These are phyloP conservation scores for Globisporangium takayamanum DNA, from an alignment of 352 stramenopile species.

Conservation along the genomic window DNA sequence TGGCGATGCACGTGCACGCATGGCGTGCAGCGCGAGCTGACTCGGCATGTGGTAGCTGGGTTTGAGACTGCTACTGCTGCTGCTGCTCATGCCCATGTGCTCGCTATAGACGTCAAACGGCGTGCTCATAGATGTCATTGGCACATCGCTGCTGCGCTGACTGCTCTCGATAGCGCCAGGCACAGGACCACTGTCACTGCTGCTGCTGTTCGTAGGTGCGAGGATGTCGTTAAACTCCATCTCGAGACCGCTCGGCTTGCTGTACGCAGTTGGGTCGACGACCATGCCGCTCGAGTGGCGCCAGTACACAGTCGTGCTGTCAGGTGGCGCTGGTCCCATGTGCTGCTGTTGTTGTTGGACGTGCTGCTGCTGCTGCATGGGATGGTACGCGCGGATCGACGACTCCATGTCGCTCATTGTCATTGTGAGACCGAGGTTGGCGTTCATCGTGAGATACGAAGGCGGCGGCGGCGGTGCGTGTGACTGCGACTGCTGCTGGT, in stretches of 20 bases:
- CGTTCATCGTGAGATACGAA: slow-evolving; percentile 19
- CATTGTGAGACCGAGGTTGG: slow-evolving; percentile 16
- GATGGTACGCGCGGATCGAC: slow-evolving; percentile 21
- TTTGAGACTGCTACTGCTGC: slow-evolving; percentile 1
- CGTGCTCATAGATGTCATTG: slow-evolving; percentile 21
- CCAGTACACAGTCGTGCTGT: slow-evolving; percentile 9
- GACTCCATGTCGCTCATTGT: slow-evolving; percentile 24
- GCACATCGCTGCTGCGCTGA: not conserved
- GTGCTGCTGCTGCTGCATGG: slow-evolving; percentile 10
- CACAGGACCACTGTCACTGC: not conserved
- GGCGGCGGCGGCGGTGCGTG: slow-evolving; percentile 9
- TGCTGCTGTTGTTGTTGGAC: slow-evolving; percentile 14
- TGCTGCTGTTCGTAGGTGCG: slow-evolving; percentile 5
- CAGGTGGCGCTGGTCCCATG: not conserved
- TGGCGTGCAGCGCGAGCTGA: slow-evolving; percentile 5
- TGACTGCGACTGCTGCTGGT: not conserved
- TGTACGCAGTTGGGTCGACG: slow-evolving; percentile 7
- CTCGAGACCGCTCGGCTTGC: slow-evolving; percentile 21
- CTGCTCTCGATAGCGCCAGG: not conserved
- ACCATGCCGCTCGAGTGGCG: slow-evolving; percentile 4
- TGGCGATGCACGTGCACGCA: not conserved
- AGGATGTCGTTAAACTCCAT: slow-evolving; percentile 40
- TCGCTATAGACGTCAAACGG: slow-evolving; percentile 37
- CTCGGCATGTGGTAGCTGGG: slow-evolving; percentile 6
- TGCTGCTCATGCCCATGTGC: slow-evolving; percentile 11